Conservation (phyloP, 2,329 filamentous ascomycete genomes). For the Xylariomycetidae sp. region DNA sequence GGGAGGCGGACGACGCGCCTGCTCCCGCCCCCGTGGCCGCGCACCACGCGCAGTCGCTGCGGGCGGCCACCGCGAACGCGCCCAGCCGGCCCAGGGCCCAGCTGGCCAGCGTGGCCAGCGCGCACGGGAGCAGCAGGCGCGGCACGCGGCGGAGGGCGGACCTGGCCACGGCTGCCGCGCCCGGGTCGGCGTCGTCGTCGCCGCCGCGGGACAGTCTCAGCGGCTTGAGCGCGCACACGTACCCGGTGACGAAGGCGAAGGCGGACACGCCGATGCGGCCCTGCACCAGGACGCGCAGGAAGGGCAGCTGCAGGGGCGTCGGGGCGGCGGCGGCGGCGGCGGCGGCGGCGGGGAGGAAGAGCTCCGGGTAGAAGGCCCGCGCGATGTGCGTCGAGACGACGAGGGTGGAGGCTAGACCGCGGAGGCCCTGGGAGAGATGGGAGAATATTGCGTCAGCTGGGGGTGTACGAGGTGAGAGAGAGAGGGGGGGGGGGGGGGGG, state of each 20-base stretch:
- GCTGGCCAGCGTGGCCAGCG: constrained; percentile 46
- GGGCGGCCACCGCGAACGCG: constrained; percentile 48
- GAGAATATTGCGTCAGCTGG: too few relatives aligned
- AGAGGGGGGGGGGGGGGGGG: too few relatives aligned
- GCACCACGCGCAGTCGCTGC: constrained; percentile 55
- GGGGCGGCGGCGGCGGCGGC: constrained; percentile 37
- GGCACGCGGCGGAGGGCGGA: constrained; percentile 54
- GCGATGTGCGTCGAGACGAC: constrained; percentile 50
- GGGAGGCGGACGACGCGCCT: constrained; percentile 34
- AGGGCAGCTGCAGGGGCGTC: constrained; percentile 50
- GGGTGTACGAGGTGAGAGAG: too few relatives aligned
- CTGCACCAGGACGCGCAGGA: constrained; percentile 52
- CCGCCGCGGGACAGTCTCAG: constrained; percentile 49
- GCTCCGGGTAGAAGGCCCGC: constrained; percentile 42
- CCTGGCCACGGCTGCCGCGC: constrained; percentile 47
- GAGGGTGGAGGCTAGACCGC: constrained; percentile 47
- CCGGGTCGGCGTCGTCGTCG: constrained; percentile 44
- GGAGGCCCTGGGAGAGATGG: constrained; percentile 39
- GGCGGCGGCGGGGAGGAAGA: constrained; percentile 41
- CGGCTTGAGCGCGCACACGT: constrained; percentile 57
- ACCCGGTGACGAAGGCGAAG: constrained; percentile 60
- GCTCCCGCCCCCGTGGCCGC: constrained; percentile 39
- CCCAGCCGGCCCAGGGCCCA: constrained; percentile 50
- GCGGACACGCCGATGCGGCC: constrained; percentile 61
- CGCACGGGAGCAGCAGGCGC: constrained; percentile 51